These are phyloP conservation scores for Murraya koenigii DNA, from an alignment of 345 rosid genomes.

Conservation along the genomic window DNA sequence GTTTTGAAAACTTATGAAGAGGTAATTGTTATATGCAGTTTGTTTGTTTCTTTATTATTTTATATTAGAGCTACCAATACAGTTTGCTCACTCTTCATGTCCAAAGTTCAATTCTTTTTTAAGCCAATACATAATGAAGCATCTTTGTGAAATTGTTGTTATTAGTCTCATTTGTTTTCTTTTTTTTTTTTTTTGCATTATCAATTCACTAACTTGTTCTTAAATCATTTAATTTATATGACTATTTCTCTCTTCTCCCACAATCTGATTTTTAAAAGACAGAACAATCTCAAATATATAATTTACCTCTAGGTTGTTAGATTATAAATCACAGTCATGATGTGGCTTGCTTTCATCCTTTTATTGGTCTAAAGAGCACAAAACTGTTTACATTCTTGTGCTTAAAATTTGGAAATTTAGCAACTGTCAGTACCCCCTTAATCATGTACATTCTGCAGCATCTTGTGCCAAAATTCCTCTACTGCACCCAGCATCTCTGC, in stretches of 20 bases:
- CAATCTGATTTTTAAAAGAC: background rate
- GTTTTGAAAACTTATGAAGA: constrained; percentile 74
- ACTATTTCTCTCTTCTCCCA: too few species aligned
- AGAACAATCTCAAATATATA: background rate
- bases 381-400: background rate
- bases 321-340: background rate
- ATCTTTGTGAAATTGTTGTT: background rate
- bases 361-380: background rate
- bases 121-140: background rate
- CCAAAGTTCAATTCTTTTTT: background rate
- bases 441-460: background rate
- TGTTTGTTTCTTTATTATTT: background rate
- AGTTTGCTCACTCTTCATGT: background rate
- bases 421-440: background rate
- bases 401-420: background rate
- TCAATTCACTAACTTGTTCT: background rate
- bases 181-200: background rate
- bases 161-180: background rate
- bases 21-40: constrained; percentile 34
- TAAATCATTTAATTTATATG: background rate
- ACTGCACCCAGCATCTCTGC: background rate
- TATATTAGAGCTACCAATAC: background rate
- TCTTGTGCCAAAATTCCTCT: background rate
- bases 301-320: background rate
- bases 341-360: constrained; percentile 11